Percentiles rank a stretch among this genome's conserved stretches.
phyloP scores from a whole-genome alignment of 495 filamentous ascomycete genomes.

The Cryomyces antarcticus region DNA sequence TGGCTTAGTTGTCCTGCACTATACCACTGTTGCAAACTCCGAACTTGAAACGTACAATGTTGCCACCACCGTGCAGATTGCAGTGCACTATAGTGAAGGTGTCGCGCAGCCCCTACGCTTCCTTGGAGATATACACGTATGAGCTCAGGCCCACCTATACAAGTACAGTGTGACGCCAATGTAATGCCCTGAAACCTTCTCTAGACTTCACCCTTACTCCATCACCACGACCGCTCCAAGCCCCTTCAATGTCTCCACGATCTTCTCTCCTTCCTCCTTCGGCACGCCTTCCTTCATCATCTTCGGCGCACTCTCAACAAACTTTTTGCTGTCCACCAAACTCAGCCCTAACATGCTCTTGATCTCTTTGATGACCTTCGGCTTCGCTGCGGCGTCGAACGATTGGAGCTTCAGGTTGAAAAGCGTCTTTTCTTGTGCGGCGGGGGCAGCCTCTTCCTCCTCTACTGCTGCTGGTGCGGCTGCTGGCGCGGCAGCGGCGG shows the following conservation, averaged over 20 bases:
- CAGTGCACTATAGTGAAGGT: no score
- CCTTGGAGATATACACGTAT: neutral
- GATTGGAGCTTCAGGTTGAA: constrained; percentile 86
- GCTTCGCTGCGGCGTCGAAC: constrained; percentile 74
- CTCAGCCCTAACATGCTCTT: constrained; percentile 88
- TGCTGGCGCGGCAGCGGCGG: constrained; percentile 34
- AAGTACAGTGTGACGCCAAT: neutral
- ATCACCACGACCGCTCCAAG: constrained; percentile 72
- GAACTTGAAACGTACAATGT: no score
- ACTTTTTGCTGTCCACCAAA: constrained; percentile 99
- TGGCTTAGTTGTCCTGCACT: no score
- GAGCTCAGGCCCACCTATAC: constrained; percentile 1
- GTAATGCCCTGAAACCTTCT: neutral
- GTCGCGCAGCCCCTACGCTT: no score
- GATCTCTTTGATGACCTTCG: constrained; percentile 99
- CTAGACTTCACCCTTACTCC: constrained; percentile 39
- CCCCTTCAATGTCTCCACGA: constrained; percentile 78
- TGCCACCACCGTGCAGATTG: no score
- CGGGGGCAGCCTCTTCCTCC: constrained; percentile 66
- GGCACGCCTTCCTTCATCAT: constrained; percentile 93
- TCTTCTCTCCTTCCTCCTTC: constrained; percentile 98
- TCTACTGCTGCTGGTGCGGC: constrained; percentile 52
- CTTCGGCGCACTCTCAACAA: constrained; percentile 95
- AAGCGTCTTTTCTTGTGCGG: constrained; percentile 80
- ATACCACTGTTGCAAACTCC: no score